Evolutionary conservation across 2,329 filamentous ascomycete species (phyloP).

Genomic region (Colletotrichum filicis): DNA sequence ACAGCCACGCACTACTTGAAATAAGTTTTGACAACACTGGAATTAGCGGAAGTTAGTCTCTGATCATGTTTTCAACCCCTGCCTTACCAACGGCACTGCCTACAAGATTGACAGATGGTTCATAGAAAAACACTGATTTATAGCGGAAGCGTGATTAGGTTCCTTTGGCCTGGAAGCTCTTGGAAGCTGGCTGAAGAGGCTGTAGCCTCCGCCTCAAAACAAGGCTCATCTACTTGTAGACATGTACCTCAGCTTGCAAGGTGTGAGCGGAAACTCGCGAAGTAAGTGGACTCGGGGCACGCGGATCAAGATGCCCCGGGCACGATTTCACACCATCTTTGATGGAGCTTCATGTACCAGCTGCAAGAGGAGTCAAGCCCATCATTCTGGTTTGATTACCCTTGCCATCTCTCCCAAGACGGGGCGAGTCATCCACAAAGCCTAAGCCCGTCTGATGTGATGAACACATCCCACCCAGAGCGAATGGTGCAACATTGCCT

Average conservation of each 20-base stretch:
- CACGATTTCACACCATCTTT: no score
- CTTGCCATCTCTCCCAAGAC: neutral
- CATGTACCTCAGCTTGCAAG: neutral
- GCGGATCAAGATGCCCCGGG: neutral
- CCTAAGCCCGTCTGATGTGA: neutral
- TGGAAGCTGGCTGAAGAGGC: neutral
- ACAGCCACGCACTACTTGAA: neutral
- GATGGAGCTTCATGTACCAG: neutral
- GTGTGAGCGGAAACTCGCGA: slow-evolving; percentile 2
- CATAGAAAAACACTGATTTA: neutral
- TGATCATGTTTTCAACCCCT: neutral
- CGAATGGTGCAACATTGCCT: slow-evolving; percentile 1
- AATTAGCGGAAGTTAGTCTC: slow-evolving; percentile 13
- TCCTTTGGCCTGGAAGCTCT: neutral
- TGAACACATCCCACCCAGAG: neutral
- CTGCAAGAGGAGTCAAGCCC: neutral
- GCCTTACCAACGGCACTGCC: neutral
- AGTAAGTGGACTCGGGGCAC: neutral
- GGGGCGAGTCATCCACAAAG: slow-evolving; percentile 22
- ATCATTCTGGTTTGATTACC: neutral
- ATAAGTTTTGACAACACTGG: neutral
- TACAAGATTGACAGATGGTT: neutral
- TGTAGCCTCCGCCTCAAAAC: neutral
- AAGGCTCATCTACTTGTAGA: neutral
- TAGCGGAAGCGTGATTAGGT: neutral